Base-by-base conservation (phyloP, 2,329 filamentous ascomycete genomes). In the Emydomyces testavorans region DNA sequence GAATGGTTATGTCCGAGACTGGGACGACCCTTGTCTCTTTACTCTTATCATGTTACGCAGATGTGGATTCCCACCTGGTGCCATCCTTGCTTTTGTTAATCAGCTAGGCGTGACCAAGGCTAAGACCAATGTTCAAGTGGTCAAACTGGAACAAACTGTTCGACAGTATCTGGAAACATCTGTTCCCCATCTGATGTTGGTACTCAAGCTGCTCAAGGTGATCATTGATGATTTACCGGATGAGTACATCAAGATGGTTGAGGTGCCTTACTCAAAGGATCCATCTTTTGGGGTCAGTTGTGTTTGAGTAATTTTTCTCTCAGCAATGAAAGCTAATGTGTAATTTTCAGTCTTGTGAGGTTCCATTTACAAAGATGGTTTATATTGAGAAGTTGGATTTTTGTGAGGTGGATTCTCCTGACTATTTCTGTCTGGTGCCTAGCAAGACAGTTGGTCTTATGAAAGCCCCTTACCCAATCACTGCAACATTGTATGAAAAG, bases 371-470 rank as follows among this genome's bases (percentile, higher is more conserved):
- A 1, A 79, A 79, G 56, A 86, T 76, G 1, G 77, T 94, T 28
- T 94, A 88, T 65, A 94, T 94, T 48, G 89, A 94, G 57, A 78
- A 81, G 48, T 76, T 74, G 43, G 85, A 90, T 62, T 90, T 89
- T 70, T 75, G 84, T 46, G 81, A 85, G 60, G 76, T 77, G 35
- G 82, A 84, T 55, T 78, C 77, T 54, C 74, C 77, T 16, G 80
- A 85, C 52, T 90, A 85, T 65, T 88, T 86, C 76, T 81, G 85
- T 23, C 76, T 90, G 16, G 80, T 84, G 0, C 83, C 83, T 0
- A 80, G 79, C 52, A 83, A 86, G 65, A 75, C 77, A 1, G 84
- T 89, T 20, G 84, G 85, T 34, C 72, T 90, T 2, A 73, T 87
- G 53, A 79, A 86, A 60, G 76, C 77, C 1, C 79, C 83, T 1